Conservation (phyloP, 129 eudicot species). For the Apium graveolens region DNA sequence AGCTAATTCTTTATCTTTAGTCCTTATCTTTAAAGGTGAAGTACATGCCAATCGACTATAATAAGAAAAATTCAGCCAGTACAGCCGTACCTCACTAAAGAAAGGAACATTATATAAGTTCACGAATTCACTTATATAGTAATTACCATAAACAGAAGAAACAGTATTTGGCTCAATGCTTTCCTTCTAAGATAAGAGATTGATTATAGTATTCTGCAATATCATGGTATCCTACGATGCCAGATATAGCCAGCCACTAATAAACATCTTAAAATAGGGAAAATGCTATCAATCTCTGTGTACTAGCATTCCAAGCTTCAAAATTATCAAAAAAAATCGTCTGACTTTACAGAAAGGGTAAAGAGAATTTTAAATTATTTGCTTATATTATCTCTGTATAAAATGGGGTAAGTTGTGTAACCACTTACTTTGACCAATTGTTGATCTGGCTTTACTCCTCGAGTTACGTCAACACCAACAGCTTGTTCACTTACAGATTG, state of each 20-base stretch:
- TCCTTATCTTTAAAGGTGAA: not conserved
- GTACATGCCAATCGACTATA: not conserved
- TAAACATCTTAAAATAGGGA: not conserved
- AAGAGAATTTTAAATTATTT: not conserved
- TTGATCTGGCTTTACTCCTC: slow-evolving; percentile 93
- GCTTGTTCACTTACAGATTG: slow-evolving; percentile 87
- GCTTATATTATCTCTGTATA: not conserved
- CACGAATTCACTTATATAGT: not conserved
- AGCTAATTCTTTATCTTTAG: not conserved
- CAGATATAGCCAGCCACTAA: not conserved
- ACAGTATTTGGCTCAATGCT: not conserved
- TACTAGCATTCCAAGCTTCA: not conserved
- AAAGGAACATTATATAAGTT: not conserved
- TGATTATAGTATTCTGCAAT: not conserved
- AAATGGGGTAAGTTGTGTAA: not conserved
- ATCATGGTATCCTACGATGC: not conserved
- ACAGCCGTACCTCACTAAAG: not conserved
- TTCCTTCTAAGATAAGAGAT: not conserved
- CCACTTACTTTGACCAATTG: slow-evolving; percentile 81
- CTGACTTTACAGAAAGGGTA: not conserved
- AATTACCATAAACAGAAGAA: not conserved
- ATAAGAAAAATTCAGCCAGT: not conserved
- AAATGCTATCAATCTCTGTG: not conserved
- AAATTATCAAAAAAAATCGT: not conserved
- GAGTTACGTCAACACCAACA: slow-evolving; percentile 74